These are phyloP conservation scores for Periconia macrospinosa DNA, from an alignment of 2,329 filamentous ascomycete species.

Conservation along the genomic window DNA sequence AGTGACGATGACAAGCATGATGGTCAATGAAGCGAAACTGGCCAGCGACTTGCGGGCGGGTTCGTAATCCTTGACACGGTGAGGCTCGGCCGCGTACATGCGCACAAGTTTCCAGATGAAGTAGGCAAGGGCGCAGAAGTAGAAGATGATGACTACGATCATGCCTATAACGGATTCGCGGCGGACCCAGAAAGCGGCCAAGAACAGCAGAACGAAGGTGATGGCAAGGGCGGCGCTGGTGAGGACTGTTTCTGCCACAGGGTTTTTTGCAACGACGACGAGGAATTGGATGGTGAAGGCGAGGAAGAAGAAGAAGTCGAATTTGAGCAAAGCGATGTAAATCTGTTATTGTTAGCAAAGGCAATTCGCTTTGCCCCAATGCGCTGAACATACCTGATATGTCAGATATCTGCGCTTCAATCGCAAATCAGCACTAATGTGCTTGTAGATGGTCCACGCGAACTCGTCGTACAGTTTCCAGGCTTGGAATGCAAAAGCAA, in stretches of 20 bases:
- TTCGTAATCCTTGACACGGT: conserved; percentile 61
- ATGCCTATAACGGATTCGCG: conserved; percentile 81
- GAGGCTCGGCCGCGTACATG: conserved; percentile 72
- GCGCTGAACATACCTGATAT: conserved; percentile 73
- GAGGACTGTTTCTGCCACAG: conserved; percentile 76
- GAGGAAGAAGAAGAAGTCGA: conserved; percentile 99
- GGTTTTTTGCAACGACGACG: conserved; percentile 74
- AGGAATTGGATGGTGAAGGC: conserved; percentile 98
- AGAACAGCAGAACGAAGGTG: conserved; percentile 84
- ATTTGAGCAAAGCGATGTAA: conserved; percentile 96
- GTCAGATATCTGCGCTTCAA: conserved; percentile 97
- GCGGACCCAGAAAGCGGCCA: conserved; percentile 82
- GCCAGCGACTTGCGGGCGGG: conserved; percentile 85
- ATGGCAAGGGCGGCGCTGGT: conserved; percentile 89
- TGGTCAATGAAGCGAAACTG: conserved; percentile 90
- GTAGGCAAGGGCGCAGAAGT: conserved; percentile 86
- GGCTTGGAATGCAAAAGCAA: conserved; percentile 73
- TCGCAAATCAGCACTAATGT: conserved; percentile 93
- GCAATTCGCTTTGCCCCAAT: neutral
- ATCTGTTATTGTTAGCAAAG: conserved; percentile 61
- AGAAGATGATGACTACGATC: conserved; percentile 75
- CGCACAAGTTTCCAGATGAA: conserved; percentile 98
- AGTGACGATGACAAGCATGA: conserved; percentile 83
- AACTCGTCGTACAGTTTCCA: conserved; percentile 99
- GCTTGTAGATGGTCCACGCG: conserved; percentile 99